Conservation (phyloP, 331 rosid genomes). For the Acacia concinna region DNA sequence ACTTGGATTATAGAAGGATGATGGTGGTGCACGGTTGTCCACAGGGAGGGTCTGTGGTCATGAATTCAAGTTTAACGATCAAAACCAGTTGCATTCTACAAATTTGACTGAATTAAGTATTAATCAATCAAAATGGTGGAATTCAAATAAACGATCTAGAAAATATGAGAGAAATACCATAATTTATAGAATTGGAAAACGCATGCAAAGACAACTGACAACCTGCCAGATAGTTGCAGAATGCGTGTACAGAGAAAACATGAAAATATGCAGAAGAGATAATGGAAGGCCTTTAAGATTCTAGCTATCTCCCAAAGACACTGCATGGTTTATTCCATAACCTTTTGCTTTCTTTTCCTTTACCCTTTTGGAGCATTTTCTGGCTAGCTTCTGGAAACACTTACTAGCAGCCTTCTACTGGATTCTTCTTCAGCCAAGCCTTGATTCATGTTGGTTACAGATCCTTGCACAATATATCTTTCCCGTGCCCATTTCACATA, state of each 20-base stretch:
- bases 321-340: not conserved
- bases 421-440: not conserved
- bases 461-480: not conserved
- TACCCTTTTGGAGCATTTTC: not conserved
- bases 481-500: not conserved
- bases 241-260: not conserved
- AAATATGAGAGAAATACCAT: not conserved
- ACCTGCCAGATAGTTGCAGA: not conserved
- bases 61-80: not conserved
- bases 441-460: not conserved
- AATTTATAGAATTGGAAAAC: not conserved
- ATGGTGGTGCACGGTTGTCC: no score
- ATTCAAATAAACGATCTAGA: not conserved
- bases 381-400: not conserved
- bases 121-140: not conserved
- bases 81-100: not conserved
- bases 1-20: no score
- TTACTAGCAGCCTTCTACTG: not conserved
- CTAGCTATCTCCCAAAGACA: not conserved
- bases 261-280: not conserved
- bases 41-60: no score
- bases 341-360: not conserved
- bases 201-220: not conserved
- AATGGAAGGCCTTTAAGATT: not conserved
- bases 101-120: conserved; percentile 7